These are phyloP conservation scores for Ogataea sp. DNA, from an alignment of 805 yeast genomes.

Conservation along the genomic window DNA sequence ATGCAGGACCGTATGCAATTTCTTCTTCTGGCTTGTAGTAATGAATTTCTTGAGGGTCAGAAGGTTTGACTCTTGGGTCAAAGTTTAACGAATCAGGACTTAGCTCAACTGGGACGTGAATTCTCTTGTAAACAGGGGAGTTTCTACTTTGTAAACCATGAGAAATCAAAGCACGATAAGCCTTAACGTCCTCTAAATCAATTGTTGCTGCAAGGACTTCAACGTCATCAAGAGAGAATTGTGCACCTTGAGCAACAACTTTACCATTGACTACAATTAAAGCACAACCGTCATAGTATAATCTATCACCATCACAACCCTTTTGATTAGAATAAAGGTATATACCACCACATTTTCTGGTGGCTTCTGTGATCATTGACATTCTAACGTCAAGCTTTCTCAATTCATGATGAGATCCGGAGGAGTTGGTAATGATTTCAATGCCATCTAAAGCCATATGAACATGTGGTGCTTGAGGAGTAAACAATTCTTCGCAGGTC, in stretches of 20 bases:
- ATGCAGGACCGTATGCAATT: conserved; percentile 96
- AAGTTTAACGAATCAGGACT: conserved; percentile 54
- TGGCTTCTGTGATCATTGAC: conserved; percentile 82
- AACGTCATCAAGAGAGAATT: conserved; percentile 83
- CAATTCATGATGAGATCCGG: conserved; percentile 97
- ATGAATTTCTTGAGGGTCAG: conserved; percentile 39
- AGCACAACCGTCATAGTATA: conserved; percentile 97
- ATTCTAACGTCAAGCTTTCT: conserved; percentile 82
- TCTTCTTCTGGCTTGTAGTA: conserved; percentile 90
- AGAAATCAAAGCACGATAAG: conserved; percentile 66
- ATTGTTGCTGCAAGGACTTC: conserved; percentile 95
- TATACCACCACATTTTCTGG: conserved; percentile 93
- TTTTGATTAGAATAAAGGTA: conserved; percentile 90
- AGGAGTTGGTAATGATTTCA: conserved; percentile 92
- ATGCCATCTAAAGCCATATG: conserved; percentile 91
- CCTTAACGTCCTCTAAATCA: conserved; percentile 84
- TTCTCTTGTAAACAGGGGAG: conserved; percentile 38
- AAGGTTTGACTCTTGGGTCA: conserved; percentile 54
- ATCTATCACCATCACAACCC: conserved; percentile 97
- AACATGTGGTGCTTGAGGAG: conserved; percentile 94
- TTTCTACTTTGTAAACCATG: conserved; percentile 63
- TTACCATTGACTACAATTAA: conserved; percentile 87
- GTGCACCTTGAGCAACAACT: conserved; percentile 89
- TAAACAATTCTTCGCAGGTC: conserved; percentile 95
- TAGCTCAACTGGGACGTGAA: conserved; percentile 57